A percentile compares a stretch with the other conserved stretches of the same genome.
phyloP scores from a whole-genome alignment of 495 filamentous ascomycete genomes.

The Polyplosphaeria fusca region DNA sequence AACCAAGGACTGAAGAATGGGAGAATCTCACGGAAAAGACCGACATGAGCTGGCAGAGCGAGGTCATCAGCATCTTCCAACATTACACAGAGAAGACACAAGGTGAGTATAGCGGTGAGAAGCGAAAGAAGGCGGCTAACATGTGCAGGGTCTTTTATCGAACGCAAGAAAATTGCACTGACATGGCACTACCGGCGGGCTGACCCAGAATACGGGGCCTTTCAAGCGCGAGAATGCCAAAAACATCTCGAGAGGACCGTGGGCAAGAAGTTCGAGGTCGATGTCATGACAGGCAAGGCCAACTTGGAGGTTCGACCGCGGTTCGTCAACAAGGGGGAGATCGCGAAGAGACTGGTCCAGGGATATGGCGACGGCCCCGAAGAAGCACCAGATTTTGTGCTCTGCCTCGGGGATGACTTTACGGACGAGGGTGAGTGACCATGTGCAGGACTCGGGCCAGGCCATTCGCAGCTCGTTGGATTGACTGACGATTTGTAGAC shows the following conservation, averaged over 20 bases:
- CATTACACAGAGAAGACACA: constrained; percentile 79
- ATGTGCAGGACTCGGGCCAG: neutral
- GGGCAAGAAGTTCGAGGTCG: constrained; percentile 74
- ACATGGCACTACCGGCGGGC: constrained; percentile 96
- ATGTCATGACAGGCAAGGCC: constrained; percentile 93
- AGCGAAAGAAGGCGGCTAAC: no score
- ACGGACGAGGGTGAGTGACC: constrained; percentile 85
- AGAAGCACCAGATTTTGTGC: constrained; percentile 67
- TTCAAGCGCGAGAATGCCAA: constrained; percentile 72
- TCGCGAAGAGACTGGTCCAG: constrained; percentile 71
- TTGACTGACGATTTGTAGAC: constrained; percentile 36
- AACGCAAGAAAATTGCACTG: constrained; percentile 84
- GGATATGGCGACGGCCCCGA: constrained; percentile 54
- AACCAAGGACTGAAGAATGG: constrained; percentile 71
- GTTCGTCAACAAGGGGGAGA: constrained; percentile 95
- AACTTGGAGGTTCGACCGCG: constrained; percentile 95
- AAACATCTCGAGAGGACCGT: constrained; percentile 72
- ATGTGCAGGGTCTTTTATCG: constrained; percentile 78
- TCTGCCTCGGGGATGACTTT: constrained; percentile 91
- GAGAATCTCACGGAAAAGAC: constrained; percentile 76
- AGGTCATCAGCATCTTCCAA: constrained; percentile 75
- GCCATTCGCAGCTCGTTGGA: no score
- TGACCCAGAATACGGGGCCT: constrained; percentile 74
- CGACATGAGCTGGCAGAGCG: constrained; percentile 85
- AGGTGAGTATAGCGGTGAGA: no score